Conservation (phyloP, 2,329 filamentous ascomycete genomes). For the Epichloe festucae region DNA sequence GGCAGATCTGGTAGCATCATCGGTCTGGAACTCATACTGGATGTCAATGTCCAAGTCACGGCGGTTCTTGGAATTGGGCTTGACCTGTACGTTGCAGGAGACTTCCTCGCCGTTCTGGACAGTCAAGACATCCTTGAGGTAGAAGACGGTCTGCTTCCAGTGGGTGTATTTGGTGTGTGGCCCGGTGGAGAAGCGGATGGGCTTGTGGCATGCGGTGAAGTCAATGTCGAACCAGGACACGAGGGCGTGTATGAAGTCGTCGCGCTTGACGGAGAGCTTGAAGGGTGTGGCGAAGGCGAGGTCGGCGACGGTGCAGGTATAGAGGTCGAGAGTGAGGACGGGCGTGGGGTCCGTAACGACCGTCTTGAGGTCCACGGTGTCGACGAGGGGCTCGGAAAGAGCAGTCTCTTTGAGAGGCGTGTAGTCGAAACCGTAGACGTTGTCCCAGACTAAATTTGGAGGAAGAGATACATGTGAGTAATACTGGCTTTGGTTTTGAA, state of each 20-base stretch:
- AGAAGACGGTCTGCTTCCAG: constrained; percentile 99
- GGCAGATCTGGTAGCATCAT: constrained; percentile 56
- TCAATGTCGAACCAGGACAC: constrained; percentile 99
- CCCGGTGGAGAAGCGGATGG: constrained; percentile 89
- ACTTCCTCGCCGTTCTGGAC: constrained; percentile 80
- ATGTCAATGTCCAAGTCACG: constrained; percentile 89
- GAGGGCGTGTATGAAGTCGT: constrained; percentile 91
- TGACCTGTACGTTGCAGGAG: constrained; percentile 60
- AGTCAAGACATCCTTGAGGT: constrained; percentile 83
- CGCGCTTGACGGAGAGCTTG: constrained; percentile 62
- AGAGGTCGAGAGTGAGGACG: constrained; percentile 82
- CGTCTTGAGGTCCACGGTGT: constrained; percentile 94
- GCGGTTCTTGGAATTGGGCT: constrained; percentile 86
- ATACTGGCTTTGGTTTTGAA: background rate
- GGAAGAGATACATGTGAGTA: too few relatives aligned
- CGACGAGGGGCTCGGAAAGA: constrained; percentile 88
- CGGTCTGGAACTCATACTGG: constrained; percentile 66
- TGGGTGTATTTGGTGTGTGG: constrained; percentile 99
- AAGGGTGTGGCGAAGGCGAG: constrained; percentile 75
- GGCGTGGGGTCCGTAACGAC: constrained; percentile 83
- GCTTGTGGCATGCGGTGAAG: constrained; percentile 96
- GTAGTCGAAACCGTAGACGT: constrained; percentile 97
- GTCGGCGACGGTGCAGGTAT: constrained; percentile 74
- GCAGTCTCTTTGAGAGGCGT: constrained; percentile 85
- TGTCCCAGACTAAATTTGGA: constrained; percentile 76